phyloP scores from a whole-genome alignment of 2,329 filamentous ascomycete genomes.

The Fusarium vanettenii region DNA sequence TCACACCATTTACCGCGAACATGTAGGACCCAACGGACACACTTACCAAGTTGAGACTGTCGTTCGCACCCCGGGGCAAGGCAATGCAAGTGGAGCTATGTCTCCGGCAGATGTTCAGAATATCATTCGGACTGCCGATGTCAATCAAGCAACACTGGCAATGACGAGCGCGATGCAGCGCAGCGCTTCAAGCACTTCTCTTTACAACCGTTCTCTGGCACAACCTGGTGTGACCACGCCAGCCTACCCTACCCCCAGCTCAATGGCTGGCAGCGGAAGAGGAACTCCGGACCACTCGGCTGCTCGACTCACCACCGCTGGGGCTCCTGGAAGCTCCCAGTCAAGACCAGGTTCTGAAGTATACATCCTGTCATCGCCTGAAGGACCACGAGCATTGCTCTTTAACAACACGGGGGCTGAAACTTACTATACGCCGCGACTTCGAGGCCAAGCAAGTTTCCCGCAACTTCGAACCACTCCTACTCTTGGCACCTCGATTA shows the following conservation, averaged over 20 bases:
- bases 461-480: slow-evolving; percentile 42
- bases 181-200: slow-evolving; percentile 60
- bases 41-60: slow-evolving; percentile 52
- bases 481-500: slow-evolving; percentile 7
- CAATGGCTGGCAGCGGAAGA: slow-evolving; percentile 58
- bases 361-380: slow-evolving; percentile 70
- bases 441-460: slow-evolving; percentile 42
- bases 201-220: slow-evolving; percentile 48
- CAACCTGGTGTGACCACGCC: slow-evolving; percentile 59
- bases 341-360: slow-evolving; percentile 58
- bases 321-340: slow-evolving; percentile 17
- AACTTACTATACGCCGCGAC: slow-evolving; percentile 62
- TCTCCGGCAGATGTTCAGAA: slow-evolving; percentile 59
- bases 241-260: slow-evolving; percentile 48
- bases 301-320: slow-evolving; percentile 46
- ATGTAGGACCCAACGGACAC: slow-evolving; percentile 48
- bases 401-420: slow-evolving; percentile 63
- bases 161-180: slow-evolving; percentile 64
- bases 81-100: slow-evolving; percentile 44
- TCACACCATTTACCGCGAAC: slow-evolving; percentile 49
- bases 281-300: slow-evolving; percentile 58
- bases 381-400: slow-evolving; percentile 68
- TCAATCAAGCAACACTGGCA: slow-evolving; percentile 57
- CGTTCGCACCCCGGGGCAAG: slow-evolving; percentile 37
- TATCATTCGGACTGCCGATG: slow-evolving; percentile 59